Conservation (phyloP, 805 yeast genomes). For the Blastobotrys parvus region DNA sequence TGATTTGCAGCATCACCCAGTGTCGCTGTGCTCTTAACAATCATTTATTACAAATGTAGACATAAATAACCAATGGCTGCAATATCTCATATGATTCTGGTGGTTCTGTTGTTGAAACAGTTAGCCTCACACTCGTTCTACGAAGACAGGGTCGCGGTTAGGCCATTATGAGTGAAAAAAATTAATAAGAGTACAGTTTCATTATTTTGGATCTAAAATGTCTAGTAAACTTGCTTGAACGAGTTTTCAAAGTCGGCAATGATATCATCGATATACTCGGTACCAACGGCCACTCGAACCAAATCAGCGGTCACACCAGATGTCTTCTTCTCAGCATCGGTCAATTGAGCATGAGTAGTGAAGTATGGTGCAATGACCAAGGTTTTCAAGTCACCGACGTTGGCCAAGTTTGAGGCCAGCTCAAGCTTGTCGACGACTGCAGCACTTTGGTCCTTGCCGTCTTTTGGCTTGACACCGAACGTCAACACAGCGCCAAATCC, state of each 20-base stretch:
- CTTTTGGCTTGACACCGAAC: constrained; percentile 76
- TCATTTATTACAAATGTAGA: too few species aligned
- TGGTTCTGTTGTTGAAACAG: too few species aligned
- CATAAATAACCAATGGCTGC: too few species aligned
- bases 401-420: constrained; percentile 87
- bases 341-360: constrained; percentile 91
- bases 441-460: constrained; percentile 64
- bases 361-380: constrained; percentile 92
- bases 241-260: constrained; percentile 85
- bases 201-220: too few species aligned
- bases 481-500: constrained; percentile 87
- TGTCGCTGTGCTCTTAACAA: too few species aligned
- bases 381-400: constrained; percentile 95
- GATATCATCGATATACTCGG: constrained; percentile 85
- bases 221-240: constrained; percentile 49
- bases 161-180: too few species aligned
- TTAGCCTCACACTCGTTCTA: too few species aligned
- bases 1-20: too few species aligned
- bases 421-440: constrained; percentile 75
- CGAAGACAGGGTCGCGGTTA: too few species aligned
- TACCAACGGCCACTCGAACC: constrained; percentile 84
- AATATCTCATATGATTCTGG: too few species aligned
- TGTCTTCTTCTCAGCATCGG: constrained; percentile 67
- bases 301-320: constrained; percentile 86
- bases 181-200: too few species aligned